Base-by-base conservation (phyloP, 768 basidiomycete genomes). In the Termitomyces sp. region DNA sequence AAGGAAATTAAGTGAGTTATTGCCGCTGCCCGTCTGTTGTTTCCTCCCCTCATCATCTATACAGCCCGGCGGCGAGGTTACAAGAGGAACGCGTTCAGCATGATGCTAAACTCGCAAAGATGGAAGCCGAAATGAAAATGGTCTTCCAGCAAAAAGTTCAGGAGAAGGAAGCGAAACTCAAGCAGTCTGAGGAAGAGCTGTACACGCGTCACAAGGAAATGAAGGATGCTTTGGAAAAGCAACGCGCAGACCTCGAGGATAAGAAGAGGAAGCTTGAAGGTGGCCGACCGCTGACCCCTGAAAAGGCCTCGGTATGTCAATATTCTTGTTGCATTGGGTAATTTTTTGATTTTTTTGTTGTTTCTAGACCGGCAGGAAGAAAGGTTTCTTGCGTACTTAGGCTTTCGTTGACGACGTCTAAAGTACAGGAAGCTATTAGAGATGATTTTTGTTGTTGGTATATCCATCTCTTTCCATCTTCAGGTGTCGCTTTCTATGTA, bases 81-180 rank as follows among this genome's bases (percentile, higher is more conserved):
- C 94, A 95, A 63, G 97, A 99, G 71, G 97, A 99, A 71, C 91
- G 97, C 56, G 81, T 93, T 53, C 74, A 98, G 69, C 96, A 99
- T 76, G 96, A 99, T 76, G 91, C 92, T 65, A 98, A 98, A 74
- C 85, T 99, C 55, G 85, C 93, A 56, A 99, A 99, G 87, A 98
- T 98, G 89, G 97, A 99, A 78, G 91, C 95, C 56, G 97, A 98
- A 82, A 99, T 99, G 97, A 98, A 98, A 86, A 94, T 96, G 93
- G 97, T 99, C 67, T 99, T 99, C 94, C 95, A 95, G 72, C 97
- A 98, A 76, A 99, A 99, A 75, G 97, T 99, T 55, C 93, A 95
- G 72, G 97, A 99, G 74, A 98, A 99, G 81, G 97, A 99, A 72
- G 85, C 93, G 63, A 98, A 98, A 76, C 83, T 99, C 72, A 98